Base-by-base conservation (phyloP, 352 stramenopile species). In the Pythium apleroticum region DNA sequence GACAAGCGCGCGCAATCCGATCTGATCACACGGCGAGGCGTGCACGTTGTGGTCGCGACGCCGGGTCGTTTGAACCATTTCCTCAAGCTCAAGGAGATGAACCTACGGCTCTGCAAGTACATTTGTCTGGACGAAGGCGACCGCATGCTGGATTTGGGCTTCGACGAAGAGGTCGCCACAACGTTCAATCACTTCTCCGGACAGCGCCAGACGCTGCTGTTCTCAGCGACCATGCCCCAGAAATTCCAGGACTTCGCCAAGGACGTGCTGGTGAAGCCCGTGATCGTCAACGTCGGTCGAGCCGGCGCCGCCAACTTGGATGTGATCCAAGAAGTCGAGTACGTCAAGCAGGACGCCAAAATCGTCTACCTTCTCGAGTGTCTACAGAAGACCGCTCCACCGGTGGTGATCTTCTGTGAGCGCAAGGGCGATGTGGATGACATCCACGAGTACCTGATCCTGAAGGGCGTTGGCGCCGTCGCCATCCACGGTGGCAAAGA, bases 201-300 rank as follows among this genome's bases (percentile, higher is more conserved):
- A 50, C 97, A 99, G 85, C 88, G 97, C 17, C 97, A 99, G 79
- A 99, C 97, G 31, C 86, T 99, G 45, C 78, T 99, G 31, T 99
- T 99, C 74, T 98, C 86, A 39, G 98, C 98, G 31, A 99, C 98
- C 19, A 99, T 99, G 93, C 98, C 98, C 0, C 96, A 99, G 68
- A 99, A 99, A 68, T 99, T 99, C 79, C 95, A 99, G 76, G 97
- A 99, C 72, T 99, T 99, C 80, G 97, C 97, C 25, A 98, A 98
- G 69, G 78, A 95, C 63, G 86, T 95, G 67, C 79, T 99, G 15
- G 93, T 99, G 10, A 88, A 96, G 53, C 97, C 98, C 1, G 89
- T 99, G 30, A 84, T 99, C 14, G 97, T 99, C n/a, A 99, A 99
- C 76, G 97, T 99, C 14, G 97, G 97, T 19, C 89, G 98, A 20